These are phyloP conservation scores for Escovopsis sp. DNA, from an alignment of 2,329 filamentous ascomycete species.

Conservation along the genomic window DNA sequence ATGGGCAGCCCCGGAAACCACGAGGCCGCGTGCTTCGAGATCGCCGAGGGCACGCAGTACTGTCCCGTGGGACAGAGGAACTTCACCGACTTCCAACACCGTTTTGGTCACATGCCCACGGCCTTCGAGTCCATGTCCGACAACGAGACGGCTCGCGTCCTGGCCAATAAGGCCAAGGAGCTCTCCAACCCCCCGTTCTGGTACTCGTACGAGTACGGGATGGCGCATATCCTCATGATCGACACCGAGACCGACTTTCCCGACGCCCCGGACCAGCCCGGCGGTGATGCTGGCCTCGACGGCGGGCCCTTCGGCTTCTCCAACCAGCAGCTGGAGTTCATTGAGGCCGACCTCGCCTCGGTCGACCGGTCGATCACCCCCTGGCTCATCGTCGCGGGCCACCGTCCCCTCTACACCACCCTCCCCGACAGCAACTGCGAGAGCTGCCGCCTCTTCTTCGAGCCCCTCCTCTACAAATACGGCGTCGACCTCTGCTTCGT, in stretches of 20 bases:
- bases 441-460: conserved; percentile 36
- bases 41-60: conserved; percentile 19
- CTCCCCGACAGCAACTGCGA: conserved; percentile 19
- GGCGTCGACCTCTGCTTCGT: conserved; percentile 42
- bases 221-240: conserved; percentile 15
- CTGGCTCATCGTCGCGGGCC: conserved; percentile 22
- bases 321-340: conserved; percentile 36
- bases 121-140: conserved; percentile 33
- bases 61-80: conserved; percentile 40
- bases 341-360: conserved; percentile 37
- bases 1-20: conserved; percentile 34
- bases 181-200: conserved; percentile 13
- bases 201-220: conserved; percentile 15
- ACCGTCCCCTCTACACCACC: conserved; percentile 32
- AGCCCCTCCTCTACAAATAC: conserved; percentile 36
- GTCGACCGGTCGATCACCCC: conserved; percentile 40
- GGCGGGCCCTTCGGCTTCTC: conserved; percentile 32
- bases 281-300: conserved; percentile 17
- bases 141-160: conserved; percentile 23
- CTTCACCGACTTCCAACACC: conserved; percentile 43
- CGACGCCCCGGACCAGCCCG: conserved; percentile 14
- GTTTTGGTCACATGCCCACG: conserved; percentile 33
- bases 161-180: conserved; percentile 28
- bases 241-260: conserved; percentile 20
- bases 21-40: conserved; percentile 36